Evolutionary conservation across 2,329 filamentous ascomycete genomes (phyloP), one percentile per base, ranked within the genome.

Genomic region (Pleomassaria siparia): DNA sequence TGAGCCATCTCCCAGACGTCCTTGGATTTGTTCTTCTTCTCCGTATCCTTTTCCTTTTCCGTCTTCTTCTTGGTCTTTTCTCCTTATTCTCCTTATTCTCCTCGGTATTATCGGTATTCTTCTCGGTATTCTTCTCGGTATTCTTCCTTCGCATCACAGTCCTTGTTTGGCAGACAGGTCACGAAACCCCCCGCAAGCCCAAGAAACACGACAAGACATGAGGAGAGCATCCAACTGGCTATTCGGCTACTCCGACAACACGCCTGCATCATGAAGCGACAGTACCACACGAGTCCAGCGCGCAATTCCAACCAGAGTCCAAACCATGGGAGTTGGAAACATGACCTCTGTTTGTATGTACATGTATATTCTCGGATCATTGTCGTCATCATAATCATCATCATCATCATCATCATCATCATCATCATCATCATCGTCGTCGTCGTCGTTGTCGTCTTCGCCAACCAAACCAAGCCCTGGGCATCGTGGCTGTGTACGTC

Each of bases 401-500:
- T 39, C n/a, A n/a, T n/a, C n/a, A 42, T 42, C 11, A 28, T 28
- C n/a, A 4, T 37, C 4, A 8, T 24, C 35, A 40, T 12, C 43
- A 39, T 11, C 5, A 30, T 30, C 29, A 30, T 30, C 29, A 30
- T 39, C n/a, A 42, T 42, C 11, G 40, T 28, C n/a, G 3, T 37
- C 4, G 7, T 24, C 35, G 29, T 12, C 43, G 32, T 11, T 5
- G 15, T 30, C 29, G 15, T 30, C 29, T 13, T 39, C 25, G 47
- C 43, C 47, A 53, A 55, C 43, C n/a, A 40, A 45, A 50, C 49
- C 57, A 44, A 62, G 48, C 49, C 32, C 49, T 70, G 53, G 65
- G 66, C 64, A 57, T 51, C 50, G 59, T 54, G 63, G 58, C 60
- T 58, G 56, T 58, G 61, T 49, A 42, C 32, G 49, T 49, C 40